Evolutionary conservation across 257 asterid genomes (phyloP).

Genomic region (Solanum paucissectum): DNA sequence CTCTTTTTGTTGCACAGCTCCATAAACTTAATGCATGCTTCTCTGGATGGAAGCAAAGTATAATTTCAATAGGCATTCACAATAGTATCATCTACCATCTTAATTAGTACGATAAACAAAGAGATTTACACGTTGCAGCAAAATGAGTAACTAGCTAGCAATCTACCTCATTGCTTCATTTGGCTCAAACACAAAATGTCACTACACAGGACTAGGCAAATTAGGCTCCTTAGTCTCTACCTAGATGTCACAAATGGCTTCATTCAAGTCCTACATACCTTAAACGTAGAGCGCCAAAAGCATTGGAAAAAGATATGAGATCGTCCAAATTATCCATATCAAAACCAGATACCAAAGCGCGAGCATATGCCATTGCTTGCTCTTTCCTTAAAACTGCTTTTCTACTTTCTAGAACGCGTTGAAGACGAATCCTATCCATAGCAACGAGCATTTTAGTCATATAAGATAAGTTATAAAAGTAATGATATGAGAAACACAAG

Average conservation of each 20-base stretch:
- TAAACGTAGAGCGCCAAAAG: conserved; percentile 72
- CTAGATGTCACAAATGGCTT: background rate
- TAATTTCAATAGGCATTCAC: background rate
- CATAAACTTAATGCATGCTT: conserved; percentile 57
- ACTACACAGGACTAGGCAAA: background rate
- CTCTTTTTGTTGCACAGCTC: conserved; percentile 64
- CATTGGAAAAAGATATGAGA: conserved; percentile 58
- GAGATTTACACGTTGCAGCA: background rate
- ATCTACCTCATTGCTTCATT: background rate
- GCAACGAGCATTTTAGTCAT: background rate
- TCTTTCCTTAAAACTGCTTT: conserved; percentile 69
- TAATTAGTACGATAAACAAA: background rate
- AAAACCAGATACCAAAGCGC: conserved; percentile 74
- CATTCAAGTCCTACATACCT: conserved; percentile 21
- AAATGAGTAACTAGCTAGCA: background rate
- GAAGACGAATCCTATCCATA: conserved; percentile 50
- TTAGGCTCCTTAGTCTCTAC: background rate
- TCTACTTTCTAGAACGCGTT: conserved; percentile 62
- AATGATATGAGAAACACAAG: conserved; percentile 4
- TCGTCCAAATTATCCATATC: conserved; percentile 51
- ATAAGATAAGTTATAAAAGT: background rate
- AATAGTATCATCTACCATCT: background rate
- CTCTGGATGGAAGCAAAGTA: conserved; percentile 27
- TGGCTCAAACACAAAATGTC: background rate
- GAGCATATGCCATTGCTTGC: conserved; percentile 92